A percentile compares a stretch with the other conserved stretches of the same genome.
phyloP scores from a whole-genome alignment of 495 filamentous ascomycete genomes.

The Podospora pseudoanserina region DNA sequence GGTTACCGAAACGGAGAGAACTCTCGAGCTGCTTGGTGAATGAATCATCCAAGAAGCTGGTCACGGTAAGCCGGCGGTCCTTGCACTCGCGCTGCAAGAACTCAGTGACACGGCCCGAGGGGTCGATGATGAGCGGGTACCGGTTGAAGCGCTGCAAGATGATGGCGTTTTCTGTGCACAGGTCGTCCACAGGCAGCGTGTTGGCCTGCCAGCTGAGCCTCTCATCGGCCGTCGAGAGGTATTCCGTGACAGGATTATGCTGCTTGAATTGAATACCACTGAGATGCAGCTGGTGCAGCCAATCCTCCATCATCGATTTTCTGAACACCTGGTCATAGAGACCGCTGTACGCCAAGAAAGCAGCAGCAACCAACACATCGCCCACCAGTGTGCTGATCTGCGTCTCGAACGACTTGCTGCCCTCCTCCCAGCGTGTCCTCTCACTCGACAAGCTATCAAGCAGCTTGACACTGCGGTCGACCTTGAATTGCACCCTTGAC shows the following conservation, averaged over 20 bases:
- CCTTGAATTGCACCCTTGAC: slow-evolving; percentile 93
- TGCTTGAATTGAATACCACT: slow-evolving; percentile 90
- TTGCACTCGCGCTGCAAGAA: slow-evolving; percentile 93
- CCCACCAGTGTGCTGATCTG: slow-evolving; percentile 96
- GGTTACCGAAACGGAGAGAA: slow-evolving; percentile 94
- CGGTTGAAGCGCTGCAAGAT: slow-evolving; percentile 96
- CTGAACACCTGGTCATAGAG: slow-evolving; percentile 98
- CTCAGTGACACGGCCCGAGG: slow-evolving; percentile 87
- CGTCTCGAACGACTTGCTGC: slow-evolving; percentile 95
- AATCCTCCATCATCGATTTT: slow-evolving; percentile 95
- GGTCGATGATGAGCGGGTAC: slow-evolving; percentile 97
- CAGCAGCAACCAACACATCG: slow-evolving; percentile 89
- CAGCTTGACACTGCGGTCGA: slow-evolving; percentile 89
- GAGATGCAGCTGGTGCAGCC: slow-evolving; percentile 83
- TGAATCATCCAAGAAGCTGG: slow-evolving; percentile 95
- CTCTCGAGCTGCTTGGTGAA: slow-evolving; percentile 98
- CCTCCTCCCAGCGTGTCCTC: slow-evolving; percentile 87
- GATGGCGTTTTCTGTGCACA: slow-evolving; percentile 98
- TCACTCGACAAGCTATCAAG: slow-evolving; percentile 94
- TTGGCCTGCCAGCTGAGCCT: slow-evolving; percentile 91
- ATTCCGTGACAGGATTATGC: slow-evolving; percentile 92
- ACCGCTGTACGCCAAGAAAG: slow-evolving; percentile 96
- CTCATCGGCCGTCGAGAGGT: slow-evolving; percentile 94
- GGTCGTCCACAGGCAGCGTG: slow-evolving; percentile 94
- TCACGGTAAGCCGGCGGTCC: slow-evolving; percentile 89